Evolutionary conservation across 345 rosid species (phyloP).

Genomic region (Sisymbrium altissimum): DNA sequence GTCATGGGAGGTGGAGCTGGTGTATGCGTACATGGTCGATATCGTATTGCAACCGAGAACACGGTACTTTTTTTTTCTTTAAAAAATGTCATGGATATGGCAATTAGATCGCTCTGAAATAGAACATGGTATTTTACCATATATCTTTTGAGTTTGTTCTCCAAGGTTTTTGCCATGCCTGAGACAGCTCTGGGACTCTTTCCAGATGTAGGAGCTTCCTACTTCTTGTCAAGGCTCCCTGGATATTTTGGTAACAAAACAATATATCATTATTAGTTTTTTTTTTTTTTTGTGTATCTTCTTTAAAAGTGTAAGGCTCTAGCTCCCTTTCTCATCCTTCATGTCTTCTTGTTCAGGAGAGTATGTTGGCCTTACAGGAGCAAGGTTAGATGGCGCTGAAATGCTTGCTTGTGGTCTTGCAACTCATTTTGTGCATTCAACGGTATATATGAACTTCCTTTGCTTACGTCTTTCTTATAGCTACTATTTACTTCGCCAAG

Average conservation of each 20-base stretch:
- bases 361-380: constrained; percentile 71
- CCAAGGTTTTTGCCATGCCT: constrained; percentile 83
- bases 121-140: background rate
- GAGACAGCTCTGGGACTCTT: constrained; percentile 83
- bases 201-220: constrained; percentile 86
- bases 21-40: constrained; percentile 73
- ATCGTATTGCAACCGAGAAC: constrained; percentile 80
- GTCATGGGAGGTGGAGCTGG: constrained; percentile 94
- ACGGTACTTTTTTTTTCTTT: constrained; percentile 40
- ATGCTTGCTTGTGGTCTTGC: constrained; percentile 91
- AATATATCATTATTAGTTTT: background rate
- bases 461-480: background rate
- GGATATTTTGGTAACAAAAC: constrained; percentile 69
- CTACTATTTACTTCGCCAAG: background rate
- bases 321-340: background rate
- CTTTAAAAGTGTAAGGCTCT: background rate
- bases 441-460: constrained; percentile 35
- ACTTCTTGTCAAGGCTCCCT: constrained; percentile 79
- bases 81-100: background rate
- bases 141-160: constrained; percentile 12
- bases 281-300: background rate
- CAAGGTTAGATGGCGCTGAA: constrained; percentile 80
- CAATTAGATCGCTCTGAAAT: background rate
- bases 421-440: constrained; percentile 72
- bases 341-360: constrained; percentile 50